Base-by-base conservation (phyloP, 495 filamentous ascomycete species). In the Pseudotulostoma volvatum region DNA sequence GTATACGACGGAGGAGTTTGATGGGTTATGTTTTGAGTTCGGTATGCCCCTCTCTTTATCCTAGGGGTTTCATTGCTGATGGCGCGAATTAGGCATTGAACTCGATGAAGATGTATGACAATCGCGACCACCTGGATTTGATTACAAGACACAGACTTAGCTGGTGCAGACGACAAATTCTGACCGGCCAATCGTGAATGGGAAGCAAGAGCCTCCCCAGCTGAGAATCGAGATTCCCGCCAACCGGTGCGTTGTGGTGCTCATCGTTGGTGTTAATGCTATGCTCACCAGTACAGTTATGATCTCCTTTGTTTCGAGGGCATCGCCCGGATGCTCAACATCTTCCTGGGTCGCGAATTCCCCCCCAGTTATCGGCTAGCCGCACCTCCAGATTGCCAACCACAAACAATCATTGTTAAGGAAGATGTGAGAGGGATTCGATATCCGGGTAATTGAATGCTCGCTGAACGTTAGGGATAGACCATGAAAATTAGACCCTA, bases 241-340 rank as follows among this genome's bases (percentile, higher is more conserved):
- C 45, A 99, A 99, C 58, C 75, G 77, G 73, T 79, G 53, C 46
- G 60, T 42, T 21, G 37, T 34, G 9, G 21, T 16, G 34, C 17
- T 32, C 8, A 33, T 18, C 28, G 18, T 23, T 17, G 16, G 37
- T 37, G 28, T 18, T 15, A 14, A 15, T 33, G 31, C 9, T 37
- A 39, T 45, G 41, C 44, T 61, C 46, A 66, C 42, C 43, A 30
- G 23, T 34, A 9, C 50, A 79, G 88, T 71, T 96, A 96, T 76
- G 90, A 99, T 52, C 79, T 96, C 76, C 76, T 99, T 19, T 99
- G 90, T 54, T 93, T 95, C 63, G 90, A 99, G 61, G 90, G 90
- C 34, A 92, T 99, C 54, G 78, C 84, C 36, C 70, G 93, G 48
- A 88, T 88, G 74, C 70, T 99, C 39, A 93, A 93, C 53, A 82